Evolutionary conservation across 1,284 basidiomycete species (phyloP), one percentile per base, ranked within the genome.

Genomic region (Wallemia hederae): DNA sequence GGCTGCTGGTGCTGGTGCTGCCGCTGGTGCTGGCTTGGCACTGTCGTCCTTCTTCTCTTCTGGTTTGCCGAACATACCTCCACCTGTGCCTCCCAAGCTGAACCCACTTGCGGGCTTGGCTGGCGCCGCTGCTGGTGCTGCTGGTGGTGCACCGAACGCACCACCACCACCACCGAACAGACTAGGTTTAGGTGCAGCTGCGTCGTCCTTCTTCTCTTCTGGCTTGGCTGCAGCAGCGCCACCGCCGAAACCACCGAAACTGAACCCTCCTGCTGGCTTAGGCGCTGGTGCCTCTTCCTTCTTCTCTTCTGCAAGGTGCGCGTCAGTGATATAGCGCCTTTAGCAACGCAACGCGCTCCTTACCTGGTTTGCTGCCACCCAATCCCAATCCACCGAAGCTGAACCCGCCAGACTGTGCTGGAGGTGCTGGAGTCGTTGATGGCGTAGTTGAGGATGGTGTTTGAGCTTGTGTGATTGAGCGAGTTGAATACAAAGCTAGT

Each of bases 391-490:
- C 7, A 26, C 63, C 65, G 33, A 64, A 65, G 60, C 56, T 60
- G 60, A 65, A 64, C 17, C 63, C 64, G 3, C 62, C 62, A 1
- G 63, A 65, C 2, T 58, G 62, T 59, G 59, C 49, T 19, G 61
- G 63, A 22, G 68, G 60, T 2, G 69, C 59, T 1, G 66, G 59
- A 5, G 66, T 55, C 1, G 67, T 55, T 1, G 64, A 31, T 22
- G 63, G 62, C 7, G 64, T 31, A 59, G 24, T 59, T 49, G 39
- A 49, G n/a, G n/a, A n/a, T n/a, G n/a, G n/a, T n/a, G n/a, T n/a
- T n/a, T n/a, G n/a, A n/a, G n/a, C n/a, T n/a, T n/a, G n/a, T n/a
- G 19, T 33, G 31, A 14, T 24, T 2, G 25, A 28, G 24, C 9
- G 15, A 9, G 2, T n/a, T 1, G 1, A 14, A 56, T 25, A n/a